Percentiles rank a stretch among this genome's conserved stretches.
Conservation (phyloP, 106 monocot species). For the Narthecium ossifragum region DNA sequence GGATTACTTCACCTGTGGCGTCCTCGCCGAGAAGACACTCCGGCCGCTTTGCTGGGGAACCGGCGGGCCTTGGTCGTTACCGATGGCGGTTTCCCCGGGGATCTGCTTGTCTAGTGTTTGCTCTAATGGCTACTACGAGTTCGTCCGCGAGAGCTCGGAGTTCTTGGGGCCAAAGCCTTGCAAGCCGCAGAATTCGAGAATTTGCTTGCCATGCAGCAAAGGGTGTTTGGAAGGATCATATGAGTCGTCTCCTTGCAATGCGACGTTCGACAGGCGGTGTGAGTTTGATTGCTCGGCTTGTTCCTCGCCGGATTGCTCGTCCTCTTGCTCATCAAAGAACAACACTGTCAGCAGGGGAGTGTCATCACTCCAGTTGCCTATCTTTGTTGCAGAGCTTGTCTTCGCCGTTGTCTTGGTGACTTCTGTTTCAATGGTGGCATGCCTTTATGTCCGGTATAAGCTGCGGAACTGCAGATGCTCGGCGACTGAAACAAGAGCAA, state of each 20-base stretch:
- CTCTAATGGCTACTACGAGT: slow-evolving; percentile 72
- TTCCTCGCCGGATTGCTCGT: slow-evolving; percentile 36
- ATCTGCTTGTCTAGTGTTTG: slow-evolving; percentile 59
- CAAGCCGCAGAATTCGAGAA: slow-evolving; percentile 46
- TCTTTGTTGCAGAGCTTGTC: slow-evolving; percentile 73
- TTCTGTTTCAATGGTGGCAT: slow-evolving; percentile 39
- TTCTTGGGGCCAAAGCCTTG: slow-evolving; percentile 37
- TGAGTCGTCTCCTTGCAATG: slow-evolving; percentile 33
- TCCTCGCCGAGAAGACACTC: slow-evolving; percentile 45
- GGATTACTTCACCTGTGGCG: slow-evolving; percentile 93
- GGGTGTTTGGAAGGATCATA: slow-evolving; percentile 54
- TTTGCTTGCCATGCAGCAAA: slow-evolving; percentile 79
- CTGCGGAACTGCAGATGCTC: slow-evolving; percentile 46
- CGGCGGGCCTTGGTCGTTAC: slow-evolving; percentile 70
- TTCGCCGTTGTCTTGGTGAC: slow-evolving; percentile 50
- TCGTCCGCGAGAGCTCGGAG: slow-evolving; percentile 14
- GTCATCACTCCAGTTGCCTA: slow-evolving; percentile 47
- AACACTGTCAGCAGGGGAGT: slow-evolving; percentile 10
- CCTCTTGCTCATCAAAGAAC: slow-evolving; percentile 30
- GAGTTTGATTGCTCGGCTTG: slow-evolving; percentile 61
- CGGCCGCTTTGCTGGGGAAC: slow-evolving; percentile 80
- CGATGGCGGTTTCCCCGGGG: slow-evolving; percentile 89
- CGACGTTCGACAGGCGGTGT: slow-evolving; percentile 53
- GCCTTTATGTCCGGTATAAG: slow-evolving; percentile 53
- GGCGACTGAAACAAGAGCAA: slow-evolving; percentile 9